phyloP scores from a whole-genome alignment of 768 basidiomycete genomes.

The Sistotremastrum suecicum region DNA sequence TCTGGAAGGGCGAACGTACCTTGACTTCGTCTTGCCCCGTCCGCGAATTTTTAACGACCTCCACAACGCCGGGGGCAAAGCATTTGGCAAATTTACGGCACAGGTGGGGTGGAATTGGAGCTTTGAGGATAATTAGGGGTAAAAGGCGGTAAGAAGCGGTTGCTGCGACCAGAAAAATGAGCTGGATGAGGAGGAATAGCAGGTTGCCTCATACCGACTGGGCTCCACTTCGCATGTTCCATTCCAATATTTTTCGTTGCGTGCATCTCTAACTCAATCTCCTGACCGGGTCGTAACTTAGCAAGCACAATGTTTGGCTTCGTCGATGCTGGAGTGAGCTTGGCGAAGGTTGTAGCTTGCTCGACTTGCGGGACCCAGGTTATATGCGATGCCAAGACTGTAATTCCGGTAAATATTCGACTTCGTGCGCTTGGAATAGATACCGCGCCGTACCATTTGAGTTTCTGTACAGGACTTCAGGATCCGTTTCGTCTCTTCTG shows the following conservation, averaged over 20 bases:
- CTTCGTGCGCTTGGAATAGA: constrained; percentile 7
- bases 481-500: constrained; percentile 38
- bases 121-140: constrained; percentile 62
- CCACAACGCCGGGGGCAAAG: constrained; percentile 76
- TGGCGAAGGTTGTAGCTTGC: constrained; percentile 46
- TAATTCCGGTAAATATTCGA: not conserved
- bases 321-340: constrained; percentile 45
- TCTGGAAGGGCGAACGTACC: constrained; percentile 1
- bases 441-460: constrained; percentile 29
- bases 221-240: constrained; percentile 93
- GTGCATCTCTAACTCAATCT: constrained; percentile 72
- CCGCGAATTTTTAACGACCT: constrained; percentile 28
- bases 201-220: constrained; percentile 51
- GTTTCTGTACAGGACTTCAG: constrained; percentile 55
- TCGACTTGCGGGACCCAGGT: constrained; percentile 74
- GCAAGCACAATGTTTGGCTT: constrained; percentile 78
- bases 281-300: constrained; percentile 86
- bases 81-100: constrained; percentile 75
- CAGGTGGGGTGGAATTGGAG: constrained; percentile 57
- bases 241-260: constrained; percentile 87
- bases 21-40: not conserved
- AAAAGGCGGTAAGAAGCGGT: constrained; percentile 92
- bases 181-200: not conserved
- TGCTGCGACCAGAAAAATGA: constrained; percentile 23
- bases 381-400: constrained; percentile 48